Base-by-base conservation (phyloP, 2,329 filamentous ascomycete species). In the Diaporthe citriasiana region DNA sequence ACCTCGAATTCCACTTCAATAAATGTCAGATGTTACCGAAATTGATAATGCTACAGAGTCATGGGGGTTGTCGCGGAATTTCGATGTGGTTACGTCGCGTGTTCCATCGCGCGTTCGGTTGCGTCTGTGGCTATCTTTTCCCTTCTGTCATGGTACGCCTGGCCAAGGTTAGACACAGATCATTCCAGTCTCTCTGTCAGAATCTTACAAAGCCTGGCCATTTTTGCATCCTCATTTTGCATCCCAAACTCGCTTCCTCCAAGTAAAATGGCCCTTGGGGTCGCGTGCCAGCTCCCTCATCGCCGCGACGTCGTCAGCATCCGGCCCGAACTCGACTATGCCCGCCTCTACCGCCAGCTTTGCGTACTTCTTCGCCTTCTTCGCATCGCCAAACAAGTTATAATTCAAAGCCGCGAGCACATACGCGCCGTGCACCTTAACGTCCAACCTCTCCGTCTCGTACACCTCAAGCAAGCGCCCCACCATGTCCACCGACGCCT, bases 361-460 rank as follows among this genome's bases (percentile, higher is more conserved):
- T 4, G 82, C 82, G 77, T 79, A 83, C 33, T 75, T 70, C 1
- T 73, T 59, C 6, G 82, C 81, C 50, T 33, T 79, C 68, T 4
- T 81, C 78, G 45, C 65, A 22, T 75, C 59, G 3, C 76, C 76
- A 30, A 81, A 79, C 9, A 82, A 78, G 77, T 80, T 82, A 53
- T 80, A 82, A 4, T 81, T 80, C 55, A 84, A 50, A 13, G 83
- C 82, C 9, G 81, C 80, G 73, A 81, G 81, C 1, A 82, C 82
- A 75, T 83, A 84, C 25, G 82, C 78, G 4, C 79, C 74, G 35
- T 83, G 82, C 70, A 83, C 73, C 69, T 83, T 83, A 0, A 75
- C 84, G 77, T 93, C 90, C 57, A 93, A 84, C 17, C 90, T 85
- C 74, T 87, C 82, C 22, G 88, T 83, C 77, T 87, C 85, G 66